Evolutionary conservation across 371 early-diverging fungal species (phyloP), one percentile per base, ranked within the genome.

Genomic region (Mortierella sp.): DNA sequence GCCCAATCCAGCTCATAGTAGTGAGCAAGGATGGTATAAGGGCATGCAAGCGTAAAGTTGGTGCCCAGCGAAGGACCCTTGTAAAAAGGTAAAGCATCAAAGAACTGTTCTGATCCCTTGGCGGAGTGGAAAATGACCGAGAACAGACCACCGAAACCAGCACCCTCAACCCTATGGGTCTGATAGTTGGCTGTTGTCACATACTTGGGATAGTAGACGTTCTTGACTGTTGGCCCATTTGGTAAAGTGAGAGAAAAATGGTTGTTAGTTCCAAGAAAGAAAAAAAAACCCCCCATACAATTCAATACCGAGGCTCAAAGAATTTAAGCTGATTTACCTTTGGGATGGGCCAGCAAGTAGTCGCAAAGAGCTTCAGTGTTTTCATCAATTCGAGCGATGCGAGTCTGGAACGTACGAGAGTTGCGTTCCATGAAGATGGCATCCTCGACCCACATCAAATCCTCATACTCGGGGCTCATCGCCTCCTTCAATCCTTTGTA

Each of bases 11-110:
- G 86, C 84, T 98, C 95, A 37, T 86, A 88, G 85, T 93, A 97
- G 80, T 98, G 99, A 5, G 98, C 99, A 32, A 98, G 84, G 12
- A 98, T 92, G 2, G 98, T 95, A 78, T 98, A 98, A 8, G 98
- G 97, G 69, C 95, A 94, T 8, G 91, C 95, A 55, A 98, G 87
- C 6, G 99, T 98, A 77, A 97, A 98, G 87, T 96, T 97, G 52
- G 98, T 98, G 3, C 99, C 99, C 30, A 98, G 88, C 0, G 96
- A 96, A 20, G 98, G 98, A 0, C 99, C 99, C 81, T 98, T 98
- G 66, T 93, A 91, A 72, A 90, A 90, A 5, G 87, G 77, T 39
- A 98, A 80, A 22, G 86, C 73, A 84, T 98, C 97, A 84, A 93
- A 98, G 84, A 98, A 97, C 47, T 78, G 74, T 18, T 81, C 71